Base-by-base conservation (phyloP, 768 basidiomycete genomes). In the Xerocomus spinulosus region DNA sequence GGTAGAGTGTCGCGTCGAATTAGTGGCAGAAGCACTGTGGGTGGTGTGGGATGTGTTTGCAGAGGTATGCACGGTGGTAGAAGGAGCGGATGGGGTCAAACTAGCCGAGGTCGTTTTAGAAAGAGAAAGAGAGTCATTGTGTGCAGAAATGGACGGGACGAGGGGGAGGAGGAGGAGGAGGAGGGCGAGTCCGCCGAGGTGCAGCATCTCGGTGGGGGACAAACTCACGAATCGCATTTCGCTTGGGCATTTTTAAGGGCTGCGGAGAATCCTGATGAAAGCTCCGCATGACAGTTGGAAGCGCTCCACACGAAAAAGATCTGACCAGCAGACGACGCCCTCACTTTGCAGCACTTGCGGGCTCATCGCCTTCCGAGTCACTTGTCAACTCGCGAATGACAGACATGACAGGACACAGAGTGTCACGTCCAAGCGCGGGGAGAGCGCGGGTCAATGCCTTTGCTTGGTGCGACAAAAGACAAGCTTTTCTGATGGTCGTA, bases 161-260 rank as follows among this genome's bases (percentile, higher is more conserved):
- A 39, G 36, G 26, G 8, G 5, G 37, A 29, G 7, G 48, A 41
- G 26, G 26, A 7, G 5, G 37, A 29, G 7, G 48, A 41, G 26
- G 33, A 40, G 5, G 35, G 29, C 7, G 34, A 25, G 2, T 6
- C 24, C 9, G 38, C 38, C 36, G 9, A 51, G 13, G 9, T n/a
- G 45, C 23, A 23, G 51, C 66, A 64, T 67, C 53, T 45, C 32
- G 29, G 20, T 10, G 5, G 18, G 47, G 25, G 39, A 4, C 2
- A 10, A 20, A 21, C 9, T n/a, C n/a, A n/a, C n/a, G n/a, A n/a
- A n/a, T n/a, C n/a, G n/a, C n/a, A n/a, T n/a, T n/a, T n/a, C n/a
- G n/a, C n/a, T n/a, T n/a, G n/a, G n/a, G n/a, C n/a, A n/a, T 38
- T 23, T 38, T 38, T 38, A 38, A 24, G 37, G 23, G 10, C 20